phyloP scores from a whole-genome alignment of 1,284 basidiomycete genomes.

The Xerocomus tenax region DNA sequence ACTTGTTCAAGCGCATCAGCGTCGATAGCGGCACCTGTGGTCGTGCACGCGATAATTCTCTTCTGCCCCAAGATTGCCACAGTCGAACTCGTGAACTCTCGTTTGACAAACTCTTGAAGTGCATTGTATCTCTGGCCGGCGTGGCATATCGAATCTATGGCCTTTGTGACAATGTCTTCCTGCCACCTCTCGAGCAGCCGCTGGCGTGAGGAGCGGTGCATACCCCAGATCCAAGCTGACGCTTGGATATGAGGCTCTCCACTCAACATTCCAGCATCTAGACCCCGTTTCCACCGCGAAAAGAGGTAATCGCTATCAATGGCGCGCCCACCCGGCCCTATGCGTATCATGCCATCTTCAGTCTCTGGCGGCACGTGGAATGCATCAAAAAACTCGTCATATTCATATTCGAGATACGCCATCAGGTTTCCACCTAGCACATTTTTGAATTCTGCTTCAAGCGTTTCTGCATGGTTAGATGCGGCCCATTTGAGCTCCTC shows the following conservation, averaged over 20 bases:
- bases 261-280: conserved; percentile 38
- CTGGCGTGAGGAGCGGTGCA: conserved; percentile 31
- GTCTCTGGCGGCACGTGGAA: conserved; percentile 37
- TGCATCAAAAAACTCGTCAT: conserved; percentile 37
- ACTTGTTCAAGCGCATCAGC: conserved; percentile 36
- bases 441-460: conserved; percentile 14
- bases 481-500: conserved; percentile 25
- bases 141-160: conserved; percentile 30
- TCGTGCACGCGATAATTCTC: conserved; percentile 57
- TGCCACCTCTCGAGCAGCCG: conserved; percentile 35
- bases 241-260: conserved; percentile 25
- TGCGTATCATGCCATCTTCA: conserved; percentile 36
- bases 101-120: conserved; percentile 30
- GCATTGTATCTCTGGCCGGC: conserved; percentile 37
- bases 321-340: conserved; percentile 35
- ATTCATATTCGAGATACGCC: conserved; percentile 35
- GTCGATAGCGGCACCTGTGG: conserved; percentile 57
- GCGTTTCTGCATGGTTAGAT: conserved; percentile 19
- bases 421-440: conserved; percentile 1
- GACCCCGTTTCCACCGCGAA: conserved; percentile 37
- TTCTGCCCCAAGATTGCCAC: conserved; percentile 34
- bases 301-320: conserved; percentile 39
- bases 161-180: conserved; percentile 27
- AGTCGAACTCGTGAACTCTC: conserved; percentile 31
- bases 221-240: conserved; percentile 39